These are phyloP conservation scores for Mycena metata DNA, from an alignment of 768 basidiomycete species.

Conservation along the genomic window DNA sequence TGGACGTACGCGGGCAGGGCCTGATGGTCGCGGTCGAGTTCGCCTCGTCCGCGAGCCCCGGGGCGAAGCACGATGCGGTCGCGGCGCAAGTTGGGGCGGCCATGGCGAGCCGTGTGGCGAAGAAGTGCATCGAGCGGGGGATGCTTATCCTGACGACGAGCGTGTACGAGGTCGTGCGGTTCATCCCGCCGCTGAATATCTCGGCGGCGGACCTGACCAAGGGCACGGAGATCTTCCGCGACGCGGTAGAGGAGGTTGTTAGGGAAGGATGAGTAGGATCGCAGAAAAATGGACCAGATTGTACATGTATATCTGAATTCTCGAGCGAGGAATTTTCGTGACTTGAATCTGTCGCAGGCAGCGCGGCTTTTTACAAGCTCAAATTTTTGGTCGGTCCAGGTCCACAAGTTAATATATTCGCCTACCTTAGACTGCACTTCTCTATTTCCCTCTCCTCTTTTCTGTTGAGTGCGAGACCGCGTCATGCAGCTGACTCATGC, in stretches of 20 bases:
- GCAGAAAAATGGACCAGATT: background rate
- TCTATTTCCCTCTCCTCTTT: too few relatives aligned
- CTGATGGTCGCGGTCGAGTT: slow-evolving; percentile 92
- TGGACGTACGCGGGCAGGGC: slow-evolving; percentile 91
- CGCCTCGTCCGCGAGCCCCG: slow-evolving; percentile 69
- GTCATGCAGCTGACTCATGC: too few relatives aligned
- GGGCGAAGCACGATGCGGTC: slow-evolving; percentile 60
- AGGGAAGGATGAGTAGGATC: slow-evolving; percentile 53
- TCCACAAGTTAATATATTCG: too few relatives aligned
- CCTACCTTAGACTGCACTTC: too few relatives aligned
- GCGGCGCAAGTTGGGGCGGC: slow-evolving; percentile 53
- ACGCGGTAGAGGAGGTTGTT: slow-evolving; percentile 80
- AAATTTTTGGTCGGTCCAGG: too few relatives aligned
- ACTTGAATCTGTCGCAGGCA: too few relatives aligned
- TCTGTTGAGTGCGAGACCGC: too few relatives aligned
- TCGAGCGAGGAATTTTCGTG: too few relatives aligned
- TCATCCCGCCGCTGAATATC: slow-evolving; percentile 94
- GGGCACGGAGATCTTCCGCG: slow-evolving; percentile 73
- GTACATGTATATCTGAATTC: background rate
- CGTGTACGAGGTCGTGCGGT: slow-evolving; percentile 88
- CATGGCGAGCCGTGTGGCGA: slow-evolving; percentile 78
- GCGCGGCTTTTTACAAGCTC: too few relatives aligned
- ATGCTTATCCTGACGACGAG: slow-evolving; percentile 92
- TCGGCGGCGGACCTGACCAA: slow-evolving; percentile 79
- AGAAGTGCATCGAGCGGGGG: slow-evolving; percentile 88